Conservation (phyloP, 148 eudicot genomes). For the Vaccinium macrocarpon region DNA sequence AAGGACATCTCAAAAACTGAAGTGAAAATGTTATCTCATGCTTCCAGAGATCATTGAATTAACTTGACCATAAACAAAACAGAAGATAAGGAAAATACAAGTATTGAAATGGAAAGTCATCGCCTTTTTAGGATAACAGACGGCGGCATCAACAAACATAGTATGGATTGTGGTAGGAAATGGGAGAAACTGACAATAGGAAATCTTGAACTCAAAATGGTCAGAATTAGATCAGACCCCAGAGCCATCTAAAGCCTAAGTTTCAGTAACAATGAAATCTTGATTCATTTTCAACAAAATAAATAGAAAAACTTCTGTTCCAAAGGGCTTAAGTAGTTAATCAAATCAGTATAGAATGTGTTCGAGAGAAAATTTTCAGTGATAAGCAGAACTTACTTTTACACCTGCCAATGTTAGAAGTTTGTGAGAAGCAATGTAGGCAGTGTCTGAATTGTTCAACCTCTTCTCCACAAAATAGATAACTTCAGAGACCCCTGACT, state of each 20-base stretch:
- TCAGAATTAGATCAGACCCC: background rate
- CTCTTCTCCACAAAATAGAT: conserved; percentile 86
- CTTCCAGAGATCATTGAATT: background rate
- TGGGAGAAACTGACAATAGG: background rate
- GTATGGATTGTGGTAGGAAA: background rate
- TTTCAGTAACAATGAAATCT: background rate
- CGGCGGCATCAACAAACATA: background rate
- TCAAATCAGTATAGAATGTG: background rate
- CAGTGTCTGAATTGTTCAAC: conserved; percentile 52
- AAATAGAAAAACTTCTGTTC: background rate
- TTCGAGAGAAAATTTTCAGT: background rate
- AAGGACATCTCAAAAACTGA: background rate
- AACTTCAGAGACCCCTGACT: conserved; percentile 94
- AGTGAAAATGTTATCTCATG: background rate
- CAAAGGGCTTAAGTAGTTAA: background rate
- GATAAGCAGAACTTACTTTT: conserved; percentile 43
- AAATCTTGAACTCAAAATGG: background rate
- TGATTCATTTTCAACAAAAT: background rate
- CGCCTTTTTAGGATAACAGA: background rate
- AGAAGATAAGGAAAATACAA: background rate
- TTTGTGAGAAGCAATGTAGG: conserved; percentile 81
- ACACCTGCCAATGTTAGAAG: conserved; percentile 71
- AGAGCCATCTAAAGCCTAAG: background rate
- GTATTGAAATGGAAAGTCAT: background rate
- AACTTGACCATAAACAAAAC: background rate